Percentiles rank a stretch among this genome's conserved stretches.
Evolutionary conservation across 768 basidiomycete genomes (phyloP).

Genomic region (Psilocybe cyanescens): DNA sequence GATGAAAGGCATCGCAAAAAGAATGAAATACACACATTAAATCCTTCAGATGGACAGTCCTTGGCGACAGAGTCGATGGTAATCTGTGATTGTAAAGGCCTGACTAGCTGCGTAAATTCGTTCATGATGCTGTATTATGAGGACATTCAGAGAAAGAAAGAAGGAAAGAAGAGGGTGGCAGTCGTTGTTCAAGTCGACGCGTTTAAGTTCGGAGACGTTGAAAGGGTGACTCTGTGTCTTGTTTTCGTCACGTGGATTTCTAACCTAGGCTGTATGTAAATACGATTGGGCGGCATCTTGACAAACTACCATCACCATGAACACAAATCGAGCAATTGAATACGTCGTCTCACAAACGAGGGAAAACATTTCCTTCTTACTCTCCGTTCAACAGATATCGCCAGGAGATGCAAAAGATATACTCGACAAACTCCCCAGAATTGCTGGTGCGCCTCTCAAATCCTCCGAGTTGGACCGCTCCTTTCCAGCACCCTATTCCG

Average conservation of each 20-base stretch:
- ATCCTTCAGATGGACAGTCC: slow-evolving; percentile 43
- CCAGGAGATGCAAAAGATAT: slow-evolving; percentile 48
- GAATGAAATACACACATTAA: slow-evolving; percentile 40
- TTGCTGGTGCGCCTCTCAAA: neutral
- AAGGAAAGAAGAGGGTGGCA: neutral
- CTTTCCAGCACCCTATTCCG: slow-evolving; percentile 1
- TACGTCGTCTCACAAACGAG: slow-evolving; percentile 61
- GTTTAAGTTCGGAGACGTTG: slow-evolving; percentile 4
- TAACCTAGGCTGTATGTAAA: neutral
- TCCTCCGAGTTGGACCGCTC: neutral
- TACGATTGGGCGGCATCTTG: neutral
- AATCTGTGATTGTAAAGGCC: slow-evolving; percentile 40
- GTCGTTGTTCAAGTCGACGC: neutral
- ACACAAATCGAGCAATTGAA: slow-evolving; percentile 31
- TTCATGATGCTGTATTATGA: slow-evolving; percentile 26
- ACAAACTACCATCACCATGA: slow-evolving; percentile 17
- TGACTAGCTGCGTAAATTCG: slow-evolving; percentile 39
- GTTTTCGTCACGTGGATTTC: slow-evolving; percentile 12
- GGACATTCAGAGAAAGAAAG: slow-evolving; percentile 10
- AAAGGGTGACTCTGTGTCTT: slow-evolving; percentile 4
- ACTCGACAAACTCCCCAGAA: slow-evolving; percentile 41
- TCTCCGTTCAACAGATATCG: slow-evolving; percentile 50
- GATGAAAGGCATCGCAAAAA: slow-evolving; percentile 2
- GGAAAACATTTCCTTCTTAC: slow-evolving; percentile 58
- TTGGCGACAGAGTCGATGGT: slow-evolving; percentile 41